Evolutionary conservation across 2,329 filamentous ascomycete genomes (phyloP).

Genomic region (Grosmannia serpens): DNA sequence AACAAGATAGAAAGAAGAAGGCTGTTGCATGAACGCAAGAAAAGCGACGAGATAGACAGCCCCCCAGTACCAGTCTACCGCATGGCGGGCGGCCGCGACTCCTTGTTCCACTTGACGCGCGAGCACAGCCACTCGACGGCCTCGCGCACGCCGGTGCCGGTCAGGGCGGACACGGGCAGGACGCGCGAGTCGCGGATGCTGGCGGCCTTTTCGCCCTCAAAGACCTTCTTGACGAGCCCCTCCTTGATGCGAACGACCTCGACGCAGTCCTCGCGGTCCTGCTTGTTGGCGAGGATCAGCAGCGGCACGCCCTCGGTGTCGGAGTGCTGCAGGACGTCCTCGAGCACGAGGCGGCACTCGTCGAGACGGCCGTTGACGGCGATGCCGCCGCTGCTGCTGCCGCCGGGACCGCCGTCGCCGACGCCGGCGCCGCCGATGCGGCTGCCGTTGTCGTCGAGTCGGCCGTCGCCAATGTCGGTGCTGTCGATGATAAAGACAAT

Average conservation of each 20-base stretch:
- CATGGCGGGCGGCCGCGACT: conserved; percentile 85
- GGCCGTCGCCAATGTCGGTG: conserved; percentile 80
- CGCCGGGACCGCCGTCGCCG: background rate
- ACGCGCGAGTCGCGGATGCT: conserved; percentile 85
- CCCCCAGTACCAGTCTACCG: conserved; percentile 36
- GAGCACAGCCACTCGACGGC: conserved; percentile 95
- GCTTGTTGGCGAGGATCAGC: conserved; percentile 90
- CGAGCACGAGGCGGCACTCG: conserved; percentile 81
- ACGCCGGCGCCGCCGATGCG: conserved; percentile 32
- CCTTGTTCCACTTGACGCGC: conserved; percentile 93
- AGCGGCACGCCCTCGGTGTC: conserved; percentile 88
- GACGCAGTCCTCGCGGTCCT: conserved; percentile 93
- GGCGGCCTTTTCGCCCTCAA: conserved; percentile 82
- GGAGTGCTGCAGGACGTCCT: conserved; percentile 76
- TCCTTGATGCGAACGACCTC: conserved; percentile 98
- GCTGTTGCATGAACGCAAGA: background rate
- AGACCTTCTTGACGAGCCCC: conserved; percentile 86
- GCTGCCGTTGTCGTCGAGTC: conserved; percentile 29
- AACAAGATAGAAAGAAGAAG: background rate
- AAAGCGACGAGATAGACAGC: background rate
- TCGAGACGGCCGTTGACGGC: conserved; percentile 49
- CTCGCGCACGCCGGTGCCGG: conserved; percentile 76
- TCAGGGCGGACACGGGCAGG: conserved; percentile 82
- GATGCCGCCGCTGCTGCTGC: conserved; percentile 17
- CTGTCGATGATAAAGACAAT: conserved; percentile 98